A percentile compares a stretch with the other conserved stretches of the same genome.
Conservation (phyloP, 2,329 filamentous ascomycete genomes). For the Diaporthe capsici region DNA sequence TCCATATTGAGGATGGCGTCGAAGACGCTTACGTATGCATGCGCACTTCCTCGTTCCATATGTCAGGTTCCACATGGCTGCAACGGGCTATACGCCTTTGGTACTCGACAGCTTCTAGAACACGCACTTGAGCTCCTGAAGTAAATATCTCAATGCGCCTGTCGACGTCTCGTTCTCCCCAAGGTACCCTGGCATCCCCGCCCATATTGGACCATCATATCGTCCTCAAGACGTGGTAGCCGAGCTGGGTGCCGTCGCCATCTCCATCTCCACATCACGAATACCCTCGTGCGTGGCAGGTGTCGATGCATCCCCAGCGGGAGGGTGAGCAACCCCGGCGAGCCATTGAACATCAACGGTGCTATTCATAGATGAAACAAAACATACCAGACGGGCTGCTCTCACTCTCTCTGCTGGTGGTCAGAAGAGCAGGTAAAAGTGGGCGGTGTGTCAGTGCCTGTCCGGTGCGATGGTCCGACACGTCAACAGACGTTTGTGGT, state of each 20-base stretch:
- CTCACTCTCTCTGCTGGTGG: background rate
- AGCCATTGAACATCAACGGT: background rate
- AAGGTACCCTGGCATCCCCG: background rate
- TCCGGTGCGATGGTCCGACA: conserved; percentile 24
- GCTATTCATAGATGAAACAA: conserved; percentile 26
- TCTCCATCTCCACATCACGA: background rate
- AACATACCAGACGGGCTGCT: background rate
- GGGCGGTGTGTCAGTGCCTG: conserved; percentile 16
- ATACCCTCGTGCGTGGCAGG: background rate
- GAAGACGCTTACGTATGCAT: conserved; percentile 9
- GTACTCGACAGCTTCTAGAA: too few species aligned
- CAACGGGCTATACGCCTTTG: background rate
- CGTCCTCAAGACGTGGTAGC: background rate
- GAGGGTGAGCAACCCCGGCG: background rate
- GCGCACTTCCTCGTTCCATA: background rate
- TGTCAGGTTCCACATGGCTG: background rate
- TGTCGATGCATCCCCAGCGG: background rate
- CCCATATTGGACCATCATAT: background rate
- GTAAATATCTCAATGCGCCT: background rate
- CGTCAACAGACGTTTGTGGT: conserved; percentile 25
- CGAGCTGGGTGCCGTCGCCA: background rate
- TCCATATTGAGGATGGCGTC: conserved; percentile 6
- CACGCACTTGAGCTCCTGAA: background rate
- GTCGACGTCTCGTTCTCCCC: background rate
- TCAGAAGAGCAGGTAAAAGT: conserved; percentile 1